Evolutionary conservation across 2,329 filamentous ascomycete species (phyloP), one percentile per base, ranked within the genome.

Genomic region (Aspergillus proliferans): DNA sequence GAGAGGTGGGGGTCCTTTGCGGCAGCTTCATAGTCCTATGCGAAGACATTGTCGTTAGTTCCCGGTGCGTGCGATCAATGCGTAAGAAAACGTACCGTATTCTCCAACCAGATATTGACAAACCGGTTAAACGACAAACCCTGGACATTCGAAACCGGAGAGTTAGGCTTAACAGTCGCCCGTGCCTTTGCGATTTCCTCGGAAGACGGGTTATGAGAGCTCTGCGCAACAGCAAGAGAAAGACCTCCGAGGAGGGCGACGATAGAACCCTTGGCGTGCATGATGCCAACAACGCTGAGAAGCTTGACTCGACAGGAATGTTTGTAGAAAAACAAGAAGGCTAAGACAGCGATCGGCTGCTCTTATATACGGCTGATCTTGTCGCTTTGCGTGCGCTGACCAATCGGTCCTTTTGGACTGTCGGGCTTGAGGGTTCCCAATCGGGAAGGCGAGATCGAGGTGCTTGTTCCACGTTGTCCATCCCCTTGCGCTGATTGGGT

Each of bases 101-200:
- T 91, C 72, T 91, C 87, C 43, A 89, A 76, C 83, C 85, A 91
- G 66, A 91, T 82, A 49, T 83, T 79, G 48, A 82, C 82, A 52
- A 87, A 80, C 14, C 87, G 82, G 63, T 89, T 79, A 63, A 91
- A 91, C 0, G 77, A 82, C 62, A 84, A 82, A 53, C 88, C 88
- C 62, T 81, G 77, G 46, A 90, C 82, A 59, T 82, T 64, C 64
- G 77, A 83, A 28, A 77, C 81, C 2, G 83, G 81, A 52, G 80
- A 82, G 52, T 71, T 69, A 1, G 83, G 83, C 62, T 76, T 74
- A 9, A 82, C 82, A 1, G 80, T 85, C 6, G 82, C 82, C 12
- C 58, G 60, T 9, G 63, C 61, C 14, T 61, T 58, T 9, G 51
- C 46, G 46, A 66, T 66, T 28, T 64, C 60, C 6, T 58, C 53